Evolutionary conservation across 495 filamentous ascomycete genomes (phyloP).

Genomic region (Evansstolkia leycettana): DNA sequence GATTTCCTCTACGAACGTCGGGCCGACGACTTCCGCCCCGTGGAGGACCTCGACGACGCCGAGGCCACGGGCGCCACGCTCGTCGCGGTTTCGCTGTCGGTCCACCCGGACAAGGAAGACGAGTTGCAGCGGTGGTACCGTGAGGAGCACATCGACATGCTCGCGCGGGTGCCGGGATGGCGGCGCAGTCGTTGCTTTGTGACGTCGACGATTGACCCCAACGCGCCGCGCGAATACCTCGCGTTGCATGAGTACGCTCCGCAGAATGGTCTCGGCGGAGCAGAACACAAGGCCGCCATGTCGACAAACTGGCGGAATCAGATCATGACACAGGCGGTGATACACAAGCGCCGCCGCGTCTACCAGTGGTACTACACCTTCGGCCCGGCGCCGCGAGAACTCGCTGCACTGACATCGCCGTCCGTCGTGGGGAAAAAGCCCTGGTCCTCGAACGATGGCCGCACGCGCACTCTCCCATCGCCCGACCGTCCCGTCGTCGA

Average conservation of each 20-base stretch:
- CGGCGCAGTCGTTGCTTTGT: constrained; percentile 52
- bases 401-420: constrained; percentile 30
- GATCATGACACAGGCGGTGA: constrained; percentile 43
- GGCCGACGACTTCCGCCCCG: constrained; percentile 36
- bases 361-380: constrained; percentile 72
- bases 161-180: constrained; percentile 67
- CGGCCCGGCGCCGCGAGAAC: constrained; percentile 57
- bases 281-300: constrained; percentile 49
- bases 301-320: constrained; percentile 44
- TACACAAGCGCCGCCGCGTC: constrained; percentile 38
- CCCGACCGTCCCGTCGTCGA: constrained; percentile 42
- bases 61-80: constrained; percentile 50
- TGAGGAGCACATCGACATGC: constrained; percentile 59
- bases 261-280: constrained; percentile 48
- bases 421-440: constrained; percentile 15
- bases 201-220: constrained; percentile 40
- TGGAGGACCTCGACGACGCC: constrained; percentile 45
- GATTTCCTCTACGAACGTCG: constrained; percentile 45
- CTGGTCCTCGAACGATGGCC: constrained; percentile 42
- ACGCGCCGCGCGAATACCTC: constrained; percentile 41
- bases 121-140: constrained; percentile 55
- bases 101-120: constrained; percentile 41
- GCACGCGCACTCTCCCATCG: constrained; percentile 39
- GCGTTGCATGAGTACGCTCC: constrained; percentile 60
- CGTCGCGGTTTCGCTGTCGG: constrained; percentile 44